These are phyloP conservation scores for Mucor sp. DNA, from an alignment of 371 early-diverging fungal genomes.

Conservation along the genomic window DNA sequence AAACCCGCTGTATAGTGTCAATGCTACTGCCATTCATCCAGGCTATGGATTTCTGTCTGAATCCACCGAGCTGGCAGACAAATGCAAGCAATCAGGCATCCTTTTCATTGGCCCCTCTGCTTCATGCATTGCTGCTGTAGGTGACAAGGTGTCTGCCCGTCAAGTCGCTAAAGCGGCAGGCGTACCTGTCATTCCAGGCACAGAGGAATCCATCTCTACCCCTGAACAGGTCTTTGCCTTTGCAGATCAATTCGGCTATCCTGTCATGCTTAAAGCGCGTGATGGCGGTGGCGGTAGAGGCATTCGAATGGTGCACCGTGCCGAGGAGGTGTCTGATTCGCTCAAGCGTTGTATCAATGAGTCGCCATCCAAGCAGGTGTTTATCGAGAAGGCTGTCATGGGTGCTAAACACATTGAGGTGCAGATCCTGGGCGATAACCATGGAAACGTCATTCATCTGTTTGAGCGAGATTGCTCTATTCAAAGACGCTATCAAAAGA, in stretches of 20 bases:
- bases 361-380: conserved; percentile 42
- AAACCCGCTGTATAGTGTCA: conserved; percentile 11
- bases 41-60: conserved; percentile 93
- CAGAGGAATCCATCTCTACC: conserved; percentile 22
- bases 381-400: conserved; percentile 86
- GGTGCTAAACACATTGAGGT: conserved; percentile 91
- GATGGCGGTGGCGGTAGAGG: conserved; percentile 93
- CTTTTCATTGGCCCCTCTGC: conserved; percentile 80
- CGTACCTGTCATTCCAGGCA: conserved; percentile 43
- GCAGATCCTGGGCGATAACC: conserved; percentile 77
- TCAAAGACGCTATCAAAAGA: conserved; percentile 87
- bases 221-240: conserved; percentile 26
- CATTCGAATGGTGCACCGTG: conserved; percentile 67
- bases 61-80: conserved; percentile 67
- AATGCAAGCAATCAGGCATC: conserved; percentile 60
- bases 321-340: conserved; percentile 23
- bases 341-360: conserved; percentile 39
- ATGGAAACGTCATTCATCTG: conserved; percentile 75
- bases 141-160: conserved; percentile 82
- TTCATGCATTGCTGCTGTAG: conserved; percentile 81
- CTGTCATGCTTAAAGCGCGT: conserved; percentile 86
- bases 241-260: conserved; percentile 60
- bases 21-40: conserved; percentile 70
- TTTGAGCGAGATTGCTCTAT: conserved; percentile 88
- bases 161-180: conserved; percentile 31